These are phyloP conservation scores for Sisymbrium altissimum DNA, from an alignment of 345 rosid genomes.

Conservation along the genomic window DNA sequence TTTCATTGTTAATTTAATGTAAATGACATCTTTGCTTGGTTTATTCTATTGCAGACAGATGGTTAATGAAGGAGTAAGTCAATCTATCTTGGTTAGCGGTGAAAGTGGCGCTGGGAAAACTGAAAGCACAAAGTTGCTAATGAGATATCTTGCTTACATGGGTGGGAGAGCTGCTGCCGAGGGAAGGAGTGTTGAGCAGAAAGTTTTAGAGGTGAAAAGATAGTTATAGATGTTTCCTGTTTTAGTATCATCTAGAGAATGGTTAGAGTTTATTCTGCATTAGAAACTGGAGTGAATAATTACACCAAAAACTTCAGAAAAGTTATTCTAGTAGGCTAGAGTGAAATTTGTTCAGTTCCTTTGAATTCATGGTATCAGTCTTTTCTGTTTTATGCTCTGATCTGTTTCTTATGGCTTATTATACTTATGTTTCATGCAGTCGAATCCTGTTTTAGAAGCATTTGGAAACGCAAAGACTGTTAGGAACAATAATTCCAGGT, in stretches of 20 bases:
- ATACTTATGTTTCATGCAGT: constrained; percentile 50
- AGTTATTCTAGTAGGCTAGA: too few species aligned
- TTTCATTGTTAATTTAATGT: not conserved
- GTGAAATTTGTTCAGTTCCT: not conserved
- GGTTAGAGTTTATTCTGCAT: not conserved
- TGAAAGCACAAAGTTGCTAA: constrained; percentile 93
- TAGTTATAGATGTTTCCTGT: not conserved
- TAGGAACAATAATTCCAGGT: constrained; percentile 97
- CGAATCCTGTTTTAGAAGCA: constrained; percentile 99
- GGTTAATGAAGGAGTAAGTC: constrained; percentile 88
- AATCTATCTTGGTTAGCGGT: constrained; percentile 93
- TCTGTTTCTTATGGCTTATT: constrained; percentile 1
- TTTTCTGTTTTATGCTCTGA: not conserved
- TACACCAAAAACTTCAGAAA: not conserved
- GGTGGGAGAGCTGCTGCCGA: constrained; percentile 95
- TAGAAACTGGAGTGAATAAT: not conserved
- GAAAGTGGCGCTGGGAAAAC: constrained; percentile 99
- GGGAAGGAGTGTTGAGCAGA: constrained; percentile 96
- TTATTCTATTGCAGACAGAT: constrained; percentile 56
- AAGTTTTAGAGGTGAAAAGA: constrained; percentile 85
- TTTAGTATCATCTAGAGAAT: not conserved
- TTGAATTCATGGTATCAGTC: not conserved
- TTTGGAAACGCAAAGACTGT: constrained; percentile 99
- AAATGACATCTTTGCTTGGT: constrained; percentile 3
- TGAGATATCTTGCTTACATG: constrained; percentile 99